These are phyloP conservation scores for Talaromyces trachyspermus DNA, from an alignment of 495 filamentous ascomycete genomes.

Conservation along the genomic window DNA sequence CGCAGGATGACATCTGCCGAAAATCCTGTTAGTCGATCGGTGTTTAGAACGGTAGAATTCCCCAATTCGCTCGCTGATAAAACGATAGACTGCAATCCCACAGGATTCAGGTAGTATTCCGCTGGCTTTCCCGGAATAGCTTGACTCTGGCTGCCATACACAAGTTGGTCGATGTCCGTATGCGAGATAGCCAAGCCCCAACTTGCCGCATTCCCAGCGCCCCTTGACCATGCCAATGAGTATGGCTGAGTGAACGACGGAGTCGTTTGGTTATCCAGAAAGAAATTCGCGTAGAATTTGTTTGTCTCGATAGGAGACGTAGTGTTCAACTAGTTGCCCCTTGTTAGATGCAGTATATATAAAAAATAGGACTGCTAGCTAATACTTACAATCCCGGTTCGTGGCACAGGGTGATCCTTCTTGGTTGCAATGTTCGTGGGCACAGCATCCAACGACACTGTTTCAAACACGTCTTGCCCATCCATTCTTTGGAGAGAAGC, in stretches of 20 bases:
- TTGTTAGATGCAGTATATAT: constrained; percentile 28
- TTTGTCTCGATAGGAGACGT: constrained; percentile 63
- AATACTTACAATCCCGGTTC: constrained; percentile 38
- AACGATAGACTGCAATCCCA: constrained; percentile 73
- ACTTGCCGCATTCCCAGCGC: constrained; percentile 54
- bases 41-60: constrained; percentile 49
- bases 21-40: constrained; percentile 56
- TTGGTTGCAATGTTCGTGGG: constrained; percentile 44
- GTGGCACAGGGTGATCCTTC: constrained; percentile 45
- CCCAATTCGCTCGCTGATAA: constrained; percentile 72
- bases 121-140: constrained; percentile 49
- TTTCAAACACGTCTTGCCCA: constrained; percentile 43
- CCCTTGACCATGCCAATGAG: constrained; percentile 68
- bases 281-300: constrained; percentile 91
- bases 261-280: constrained; percentile 64
- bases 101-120: constrained; percentile 71
- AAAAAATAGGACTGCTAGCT: constrained; percentile 30
- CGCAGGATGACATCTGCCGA: constrained; percentile 66
- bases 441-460: constrained; percentile 54
- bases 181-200: constrained; percentile 76
- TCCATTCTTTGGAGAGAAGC: constrained; percentile 35
- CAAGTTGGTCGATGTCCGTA: constrained; percentile 54
- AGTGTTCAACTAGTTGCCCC: constrained; percentile 24
- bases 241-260: constrained; percentile 83
- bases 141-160: constrained; percentile 44